Conservation (phyloP, 345 rosid species). For the Turnera subulata region DNA sequence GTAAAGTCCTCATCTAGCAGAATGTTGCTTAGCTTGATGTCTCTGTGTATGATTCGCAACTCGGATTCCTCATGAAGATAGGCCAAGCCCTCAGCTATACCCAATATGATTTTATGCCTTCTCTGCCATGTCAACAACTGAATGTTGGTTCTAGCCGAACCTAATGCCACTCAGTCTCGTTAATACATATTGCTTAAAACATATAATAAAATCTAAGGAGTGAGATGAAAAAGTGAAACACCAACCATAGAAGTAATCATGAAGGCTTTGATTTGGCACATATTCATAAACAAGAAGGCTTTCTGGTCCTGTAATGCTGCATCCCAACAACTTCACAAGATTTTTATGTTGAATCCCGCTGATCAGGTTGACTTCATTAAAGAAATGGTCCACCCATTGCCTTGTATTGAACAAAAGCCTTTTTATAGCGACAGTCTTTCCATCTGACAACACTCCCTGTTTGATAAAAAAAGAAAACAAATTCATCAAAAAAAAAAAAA, state of each 20-base stretch:
- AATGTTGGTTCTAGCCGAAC: slow-evolving; percentile 43
- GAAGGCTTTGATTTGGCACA: slow-evolving; percentile 72
- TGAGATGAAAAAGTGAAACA: slow-evolving; percentile 8
- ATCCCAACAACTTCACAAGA: slow-evolving; percentile 75
- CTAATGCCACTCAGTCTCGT: slow-evolving; percentile 4
- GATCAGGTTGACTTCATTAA: slow-evolving; percentile 85
- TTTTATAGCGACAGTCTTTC: slow-evolving; percentile 71
- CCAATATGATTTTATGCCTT: slow-evolving; percentile 55
- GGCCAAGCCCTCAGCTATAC: slow-evolving; percentile 76
- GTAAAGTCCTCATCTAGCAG: slow-evolving; percentile 63
- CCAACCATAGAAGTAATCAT: slow-evolving; percentile 56
- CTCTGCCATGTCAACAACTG: slow-evolving; percentile 48
- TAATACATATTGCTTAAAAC: neutral
- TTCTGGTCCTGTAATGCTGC: slow-evolving; percentile 86
- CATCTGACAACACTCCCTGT: slow-evolving; percentile 65
- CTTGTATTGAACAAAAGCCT: slow-evolving; percentile 80
- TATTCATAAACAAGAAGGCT: slow-evolving; percentile 89
- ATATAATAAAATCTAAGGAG: neutral
- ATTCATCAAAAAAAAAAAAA: too few species aligned
- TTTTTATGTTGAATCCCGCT: slow-evolving; percentile 75
- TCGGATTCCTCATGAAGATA: slow-evolving; percentile 76
- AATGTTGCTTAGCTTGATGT: slow-evolving; percentile 73
- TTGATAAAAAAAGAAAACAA: slow-evolving; percentile 11
- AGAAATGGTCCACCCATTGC: slow-evolving; percentile 97
- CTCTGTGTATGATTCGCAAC: slow-evolving; percentile 83